These are phyloP conservation scores for Skeletonema grethae DNA, from an alignment of 108 stramenopile species.

Conservation along the genomic window DNA sequence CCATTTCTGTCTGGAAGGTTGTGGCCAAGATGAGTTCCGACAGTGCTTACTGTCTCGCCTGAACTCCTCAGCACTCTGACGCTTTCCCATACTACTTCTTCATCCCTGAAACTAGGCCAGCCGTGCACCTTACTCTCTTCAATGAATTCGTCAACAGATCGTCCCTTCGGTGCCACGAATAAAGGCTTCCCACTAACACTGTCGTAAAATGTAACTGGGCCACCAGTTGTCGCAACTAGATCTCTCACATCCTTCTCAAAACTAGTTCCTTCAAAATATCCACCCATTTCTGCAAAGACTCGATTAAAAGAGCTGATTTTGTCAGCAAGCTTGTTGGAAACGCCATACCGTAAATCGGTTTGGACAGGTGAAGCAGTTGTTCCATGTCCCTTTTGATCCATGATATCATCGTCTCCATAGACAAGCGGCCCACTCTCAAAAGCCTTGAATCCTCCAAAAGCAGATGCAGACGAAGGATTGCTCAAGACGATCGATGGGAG, in stretches of 20 bases:
- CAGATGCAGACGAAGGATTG: constrained; percentile 18
- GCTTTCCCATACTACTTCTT: constrained; percentile 87
- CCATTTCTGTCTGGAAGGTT: constrained; percentile 83
- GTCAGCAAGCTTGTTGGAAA: constrained; percentile 62
- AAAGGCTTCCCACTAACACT: constrained; percentile 44
- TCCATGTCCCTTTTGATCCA: constrained; percentile 72
- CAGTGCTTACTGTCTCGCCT: constrained; percentile 86
- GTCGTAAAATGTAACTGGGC: constrained; percentile 43
- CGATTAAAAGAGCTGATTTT: constrained; percentile 84
- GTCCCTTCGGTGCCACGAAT: constrained; percentile 49
- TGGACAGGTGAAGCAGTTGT: constrained; percentile 69
- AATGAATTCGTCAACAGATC: constrained; percentile 59
- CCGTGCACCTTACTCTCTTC: constrained; percentile 56
- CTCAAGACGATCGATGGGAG: constrained; percentile 7
- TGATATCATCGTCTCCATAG: constrained; percentile 52
- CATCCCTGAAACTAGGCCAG: constrained; percentile 73
- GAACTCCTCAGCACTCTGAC: constrained; percentile 72
- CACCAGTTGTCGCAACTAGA: neutral
- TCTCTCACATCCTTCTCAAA: constrained; percentile 37
- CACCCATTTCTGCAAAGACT: constrained; percentile 36
- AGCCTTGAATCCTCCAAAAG: constrained; percentile 12
- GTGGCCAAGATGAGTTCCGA: constrained; percentile 85
- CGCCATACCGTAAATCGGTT: constrained; percentile 60
- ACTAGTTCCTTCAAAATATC: constrained; percentile 30
- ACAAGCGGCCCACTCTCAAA: constrained; percentile 28